Evolutionary conservation across 108 stramenopile genomes (phyloP).

Genomic region (Pseudonitzschia delicatissima): DNA sequence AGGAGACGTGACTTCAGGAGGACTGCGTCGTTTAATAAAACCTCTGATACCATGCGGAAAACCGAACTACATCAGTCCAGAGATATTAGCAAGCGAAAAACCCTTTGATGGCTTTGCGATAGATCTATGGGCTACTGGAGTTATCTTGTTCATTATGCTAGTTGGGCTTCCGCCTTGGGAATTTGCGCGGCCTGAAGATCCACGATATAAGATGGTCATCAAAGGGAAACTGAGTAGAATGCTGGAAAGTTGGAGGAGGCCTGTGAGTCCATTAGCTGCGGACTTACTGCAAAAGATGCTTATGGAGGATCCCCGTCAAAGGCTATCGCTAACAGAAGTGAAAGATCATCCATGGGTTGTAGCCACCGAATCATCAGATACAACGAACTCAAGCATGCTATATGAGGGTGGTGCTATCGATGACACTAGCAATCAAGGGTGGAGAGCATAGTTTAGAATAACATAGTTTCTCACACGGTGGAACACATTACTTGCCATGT

Average conservation of each 20-base stretch:
- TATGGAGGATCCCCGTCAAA: slow-evolving; percentile 55
- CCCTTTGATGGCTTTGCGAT: slow-evolving; percentile 85
- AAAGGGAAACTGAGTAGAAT: slow-evolving; percentile 47
- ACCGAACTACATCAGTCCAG: slow-evolving; percentile 93
- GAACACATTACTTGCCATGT: too few species aligned
- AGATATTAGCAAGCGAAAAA: slow-evolving; percentile 50
- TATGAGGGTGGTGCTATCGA: background rate
- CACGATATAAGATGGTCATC: slow-evolving; percentile 44
- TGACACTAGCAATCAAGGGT: slow-evolving; percentile 1
- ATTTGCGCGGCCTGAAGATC: slow-evolving; percentile 49
- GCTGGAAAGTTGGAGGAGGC: slow-evolving; percentile 53
- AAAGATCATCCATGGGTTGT: slow-evolving; percentile 77
- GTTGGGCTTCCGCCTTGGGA: slow-evolving; percentile 84
- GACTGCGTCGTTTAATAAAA: slow-evolving; percentile 59
- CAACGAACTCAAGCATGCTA: background rate
- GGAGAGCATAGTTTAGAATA: slow-evolving; percentile 36
- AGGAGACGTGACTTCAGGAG: slow-evolving; percentile 54
- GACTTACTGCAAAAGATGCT: slow-evolving; percentile 85
- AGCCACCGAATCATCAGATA: slow-evolving; percentile 17
- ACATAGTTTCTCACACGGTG: slow-evolving; percentile 11
- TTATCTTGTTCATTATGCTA: slow-evolving; percentile 86
- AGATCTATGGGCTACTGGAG: slow-evolving; percentile 89
- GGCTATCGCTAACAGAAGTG: slow-evolving; percentile 69
- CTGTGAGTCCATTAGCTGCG: slow-evolving; percentile 39
- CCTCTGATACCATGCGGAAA: slow-evolving; percentile 90